Percentiles rank a stretch among this genome's conserved stretches.
phyloP scores from a whole-genome alignment of 306 rosid species.

The Prunus padus region DNA sequence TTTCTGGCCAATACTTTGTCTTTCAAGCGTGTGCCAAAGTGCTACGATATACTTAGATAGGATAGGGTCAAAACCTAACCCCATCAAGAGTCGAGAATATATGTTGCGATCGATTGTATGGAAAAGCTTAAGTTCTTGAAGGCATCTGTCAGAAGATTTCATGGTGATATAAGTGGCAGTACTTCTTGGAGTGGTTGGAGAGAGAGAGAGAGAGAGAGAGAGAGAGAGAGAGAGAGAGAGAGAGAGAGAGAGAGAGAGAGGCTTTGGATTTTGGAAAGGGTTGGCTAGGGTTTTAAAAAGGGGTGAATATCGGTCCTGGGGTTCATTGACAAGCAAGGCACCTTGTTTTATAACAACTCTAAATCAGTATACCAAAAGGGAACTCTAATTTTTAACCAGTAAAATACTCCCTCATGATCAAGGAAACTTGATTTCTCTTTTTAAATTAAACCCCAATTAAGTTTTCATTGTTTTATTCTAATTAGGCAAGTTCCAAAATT shows the following conservation, averaged over 20 bases:
- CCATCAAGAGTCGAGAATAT: background rate
- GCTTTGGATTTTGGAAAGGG: too few species aligned
- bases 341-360: background rate
- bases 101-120: slow-evolving; percentile 8
- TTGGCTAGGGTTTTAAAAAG: background rate
- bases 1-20: background rate
- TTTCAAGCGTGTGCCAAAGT: slow-evolving; percentile 22
- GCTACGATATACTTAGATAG: slow-evolving; percentile 3
- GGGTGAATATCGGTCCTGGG: background rate
- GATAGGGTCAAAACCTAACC: background rate
- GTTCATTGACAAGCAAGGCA: background rate
- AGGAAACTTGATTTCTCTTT: background rate
- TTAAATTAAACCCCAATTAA: too few species aligned
- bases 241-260: too few species aligned
- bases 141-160: background rate
- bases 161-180: background rate
- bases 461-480: too few species aligned
- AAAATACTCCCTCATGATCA: background rate
- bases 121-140: slow-evolving; percentile 4
- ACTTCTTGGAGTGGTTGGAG: background rate
- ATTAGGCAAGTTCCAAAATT: too few species aligned
- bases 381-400: background rate
- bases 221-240: too few species aligned
- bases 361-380: background rate
- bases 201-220: too few species aligned